Conservation (phyloP, 2,329 filamentous ascomycete species). For the Ophiocordyceps unilateralis region DNA sequence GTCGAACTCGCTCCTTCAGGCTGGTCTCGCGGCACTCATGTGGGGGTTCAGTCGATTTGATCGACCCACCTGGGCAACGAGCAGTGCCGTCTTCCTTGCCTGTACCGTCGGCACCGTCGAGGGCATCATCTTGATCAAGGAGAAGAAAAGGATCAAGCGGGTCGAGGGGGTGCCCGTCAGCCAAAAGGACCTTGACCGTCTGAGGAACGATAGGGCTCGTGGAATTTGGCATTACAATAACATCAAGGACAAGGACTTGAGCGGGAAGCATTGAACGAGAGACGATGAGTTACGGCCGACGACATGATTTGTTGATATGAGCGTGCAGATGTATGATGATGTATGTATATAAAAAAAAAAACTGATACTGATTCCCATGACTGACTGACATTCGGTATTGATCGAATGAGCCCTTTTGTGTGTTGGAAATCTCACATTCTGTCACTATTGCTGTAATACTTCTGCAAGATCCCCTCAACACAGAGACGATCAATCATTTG, state of each 20-base stretch:
- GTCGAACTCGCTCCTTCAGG: conserved; percentile 64
- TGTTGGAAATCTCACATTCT: too few relatives aligned
- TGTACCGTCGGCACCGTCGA: conserved; percentile 51
- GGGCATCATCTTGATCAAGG: conserved; percentile 52
- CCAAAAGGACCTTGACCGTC: conserved; percentile 31
- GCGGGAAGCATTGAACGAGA: conserved; percentile 4
- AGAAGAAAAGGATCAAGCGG: conserved; percentile 54
- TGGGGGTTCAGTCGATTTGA: conserved; percentile 60
- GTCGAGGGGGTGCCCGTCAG: conserved; percentile 54
- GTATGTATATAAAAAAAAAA: not conserved
- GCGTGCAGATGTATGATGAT: not conserved
- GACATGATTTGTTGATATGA: not conserved
- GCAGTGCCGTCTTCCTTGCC: conserved; percentile 59
- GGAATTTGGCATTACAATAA: conserved; percentile 38
- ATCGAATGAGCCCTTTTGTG: too few relatives aligned
- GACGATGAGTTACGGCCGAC: not conserved
- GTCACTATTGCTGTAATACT: too few relatives aligned
- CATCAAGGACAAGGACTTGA: conserved; percentile 15
- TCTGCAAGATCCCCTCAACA: too few relatives aligned
- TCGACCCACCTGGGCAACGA: conserved; percentile 65
- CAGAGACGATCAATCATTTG: too few relatives aligned
- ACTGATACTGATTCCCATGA: too few relatives aligned
- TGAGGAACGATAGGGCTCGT: conserved; percentile 33
- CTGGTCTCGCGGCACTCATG: conserved; percentile 61
- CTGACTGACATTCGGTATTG: too few relatives aligned